phyloP scores from a whole-genome alignment of 371 early-diverging fungal genomes.

The Mortierella sp. region DNA sequence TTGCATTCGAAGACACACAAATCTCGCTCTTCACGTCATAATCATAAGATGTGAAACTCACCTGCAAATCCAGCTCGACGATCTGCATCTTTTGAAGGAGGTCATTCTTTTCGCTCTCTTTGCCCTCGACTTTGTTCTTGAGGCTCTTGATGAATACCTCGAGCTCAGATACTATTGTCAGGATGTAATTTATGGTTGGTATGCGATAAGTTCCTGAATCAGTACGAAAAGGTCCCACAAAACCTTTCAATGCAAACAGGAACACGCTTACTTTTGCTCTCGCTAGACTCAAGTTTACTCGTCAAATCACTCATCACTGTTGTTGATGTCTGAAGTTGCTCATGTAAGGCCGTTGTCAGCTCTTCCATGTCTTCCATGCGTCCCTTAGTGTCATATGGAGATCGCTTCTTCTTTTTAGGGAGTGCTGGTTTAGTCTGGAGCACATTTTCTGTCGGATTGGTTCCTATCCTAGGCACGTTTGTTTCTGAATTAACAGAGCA shows the following conservation, averaged over 20 bases:
- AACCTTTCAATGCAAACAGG: too few species aligned
- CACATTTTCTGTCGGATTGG: too few species aligned
- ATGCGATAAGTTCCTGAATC: too few species aligned
- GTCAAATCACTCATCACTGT: constrained; percentile 43
- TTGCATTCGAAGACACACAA: too few species aligned
- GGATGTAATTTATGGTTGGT: too few species aligned
- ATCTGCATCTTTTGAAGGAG: constrained; percentile 62
- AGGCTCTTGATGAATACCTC: constrained; percentile 60
- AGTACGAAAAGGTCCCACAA: too few species aligned
- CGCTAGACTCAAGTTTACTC: constrained; percentile 39
- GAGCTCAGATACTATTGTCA: constrained; percentile 64
- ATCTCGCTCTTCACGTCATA: neutral
- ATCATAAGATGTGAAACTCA: neutral
- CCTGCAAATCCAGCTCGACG: constrained; percentile 58
- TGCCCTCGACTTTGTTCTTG: constrained; percentile 64
- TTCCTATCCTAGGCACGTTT: neutral
- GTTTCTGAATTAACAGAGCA: constrained; percentile 8
- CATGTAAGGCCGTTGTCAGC: constrained; percentile 37
- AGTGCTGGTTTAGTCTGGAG: constrained; percentile 5
- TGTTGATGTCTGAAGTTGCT: constrained; percentile 47
- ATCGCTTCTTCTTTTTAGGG: constrained; percentile 61
- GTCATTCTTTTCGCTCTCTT: constrained; percentile 68
- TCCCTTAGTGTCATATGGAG: constrained; percentile 74
- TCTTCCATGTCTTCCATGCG: constrained; percentile 70
- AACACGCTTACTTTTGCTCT: constrained; percentile 50